Base-by-base conservation (phyloP, 805 yeast genomes). In the Wickerhamomyces tratensis region DNA sequence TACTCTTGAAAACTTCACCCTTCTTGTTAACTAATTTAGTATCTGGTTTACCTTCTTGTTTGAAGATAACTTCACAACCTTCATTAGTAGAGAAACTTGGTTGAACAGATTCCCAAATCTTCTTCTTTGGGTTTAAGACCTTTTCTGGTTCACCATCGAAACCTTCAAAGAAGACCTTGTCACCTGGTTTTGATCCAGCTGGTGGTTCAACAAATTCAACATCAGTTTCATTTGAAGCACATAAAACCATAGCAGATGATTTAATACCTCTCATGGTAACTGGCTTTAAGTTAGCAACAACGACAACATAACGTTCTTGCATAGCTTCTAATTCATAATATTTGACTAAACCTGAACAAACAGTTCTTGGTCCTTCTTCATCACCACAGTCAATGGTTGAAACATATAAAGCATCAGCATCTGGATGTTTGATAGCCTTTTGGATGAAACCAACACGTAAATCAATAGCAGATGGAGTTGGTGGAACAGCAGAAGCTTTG, bases 171-270 rank as follows among this genome's bases (percentile, higher is more conserved):
- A 86, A 91, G 49, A 93, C 74, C 72, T 88, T 89, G 65, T 93
- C 98, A 65, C 99, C 99, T 11, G 98, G 80, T 68, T 86, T 76
- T 37, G 96, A 78, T 14, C 88, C 95, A 33, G 76, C 78, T 52
- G 99, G 99, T 45, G 98, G 98, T 63, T 84, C 82, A 51, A 91
- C 89, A 56, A 93, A 88, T 67, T 93, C 98, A 45, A 93, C 96
- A 31, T 64, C 64, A 34, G 67, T 68, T 40, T 75, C 85, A 42
- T 71, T 80, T 35, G 96, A 87, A 26, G 88, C 91, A 73, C 99
- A 93, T 53, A 93, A 74, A 39, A 93, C 98, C 99, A 93, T 93
- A 41, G 96, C 99, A 41, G 79, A 69, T 9, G 97, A 88, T 64
- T 87, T 87, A 59, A 93, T 79, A 51, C 98, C 98, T 69, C 98